Evolutionary conservation across 169 alveolate genomes (phyloP), one percentile per base, ranked within the genome.

Genomic region (Cryptosporidium meleagridis): DNA sequence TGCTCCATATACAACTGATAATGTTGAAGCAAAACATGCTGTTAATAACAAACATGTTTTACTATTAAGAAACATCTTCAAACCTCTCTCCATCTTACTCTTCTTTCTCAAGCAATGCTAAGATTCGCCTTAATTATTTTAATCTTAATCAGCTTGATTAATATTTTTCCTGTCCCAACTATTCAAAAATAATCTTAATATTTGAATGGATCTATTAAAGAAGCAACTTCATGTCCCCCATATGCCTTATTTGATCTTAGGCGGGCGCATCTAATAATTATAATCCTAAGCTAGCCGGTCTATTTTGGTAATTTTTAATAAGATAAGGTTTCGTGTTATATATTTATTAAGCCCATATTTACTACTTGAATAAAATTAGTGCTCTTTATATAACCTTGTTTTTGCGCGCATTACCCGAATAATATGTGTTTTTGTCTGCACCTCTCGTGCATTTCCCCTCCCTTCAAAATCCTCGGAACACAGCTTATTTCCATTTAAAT

Each of bases 221-320:
- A 53, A 21, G 62, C 53, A 37, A 55, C 71, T 7, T 55, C 39
- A 16, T 73, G 58, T 53, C 86, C 86, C 85, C 51, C 85, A 70
- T 37, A 37, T 21, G 16, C 31, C 86, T 72, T 53, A 53, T 14
- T 8, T 73, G 86, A 73, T 73, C 86, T 59, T 70, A 37, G 86
- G 86, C 86, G 86, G 86, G 86, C 35, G 21, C 86, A 73, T 73
- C 86, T 73, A 73, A 37, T 55, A 73, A 73, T 73, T 73, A 9
- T 6, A 0, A 45, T 69, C 86, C 1, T 59, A 33, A 31, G 72
- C 72, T 18, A 8, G 41, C 18, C 33, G 72, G 72, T 65, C 72
- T 65, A 55, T 55, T 53, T 12, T 9, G 21, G 12, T 26, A 14
- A 55, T 55, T 55, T n/a, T 55, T 55, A 21, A 55, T n/a, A 55